Evolutionary conservation across 2,329 filamentous ascomycete genomes (phyloP), one percentile per base, ranked within the genome.

Genomic region (Aureobasidium sp.): DNA sequence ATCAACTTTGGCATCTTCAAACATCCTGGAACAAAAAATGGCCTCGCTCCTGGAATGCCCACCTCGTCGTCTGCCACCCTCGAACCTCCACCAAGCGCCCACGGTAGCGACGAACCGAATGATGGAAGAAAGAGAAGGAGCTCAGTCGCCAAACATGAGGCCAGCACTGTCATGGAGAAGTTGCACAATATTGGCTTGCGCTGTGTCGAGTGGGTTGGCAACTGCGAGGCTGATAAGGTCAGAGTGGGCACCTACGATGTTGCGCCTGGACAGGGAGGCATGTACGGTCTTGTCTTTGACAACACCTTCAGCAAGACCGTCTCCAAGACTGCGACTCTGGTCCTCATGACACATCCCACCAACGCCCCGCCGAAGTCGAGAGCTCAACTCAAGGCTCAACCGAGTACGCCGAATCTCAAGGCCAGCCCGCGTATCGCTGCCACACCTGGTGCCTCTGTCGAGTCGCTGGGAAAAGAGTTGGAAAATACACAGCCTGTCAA

Each of bases 1-100:
- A 88, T 99, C 75, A 97, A 97, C 77, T 96, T 99, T 74, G 94
- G 92, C 71, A 89, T 99, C 70, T 95, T 99, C 76, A 97, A 97
- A 74, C 94, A 97, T 74, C 93, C 94, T 2, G 91, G 92, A 67
- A 87, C 83, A 62, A 85, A 84, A 63, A 80, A 80, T 66, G 80
- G 83, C 65, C 75, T 77, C 39, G 75, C 73, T 63, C 79, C 72
- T 63, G 57, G 45, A 7, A 60, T 58, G 32, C 52, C 57, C 32
- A 66, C 79, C 11, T 74, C 77, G 13, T 69, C 76, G 27, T 73
- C 77, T 63, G 69, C 70, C 36, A 76, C 76, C 44, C 73, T 74
- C 54, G 75, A 76, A 59, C 65, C 67, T 39, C 65, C 69, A 73
- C 88, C 69, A 76, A 84, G 73, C 80, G 37, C 47, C n/a, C 57